Base-by-base conservation (phyloP, 805 yeast genomes). In the Cyberlindnera euphorbiiphila region DNA sequence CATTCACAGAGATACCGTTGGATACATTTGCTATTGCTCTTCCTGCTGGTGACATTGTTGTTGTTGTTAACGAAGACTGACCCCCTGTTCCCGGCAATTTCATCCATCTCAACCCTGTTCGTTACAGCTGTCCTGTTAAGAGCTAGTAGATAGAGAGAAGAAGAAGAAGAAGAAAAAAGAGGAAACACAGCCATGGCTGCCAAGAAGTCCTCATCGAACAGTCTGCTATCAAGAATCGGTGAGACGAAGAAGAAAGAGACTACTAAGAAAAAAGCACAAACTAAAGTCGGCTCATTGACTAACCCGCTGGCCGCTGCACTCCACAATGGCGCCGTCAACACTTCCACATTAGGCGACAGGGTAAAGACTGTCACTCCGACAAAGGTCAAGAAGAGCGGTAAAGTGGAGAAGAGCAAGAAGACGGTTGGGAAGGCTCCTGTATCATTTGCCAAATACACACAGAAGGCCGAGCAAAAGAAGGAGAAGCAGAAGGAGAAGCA, bases 231-330 rank as follows among this genome's bases (percentile, higher is more conserved):
- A 3, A 40, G 44, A 33, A 15, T 38, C 6, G 25, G 32, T 13
- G 10, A 18, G 29, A 15, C 31, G 9, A 12, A 26, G 3, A 15
- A n/a, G 27, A 12, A 15, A 17, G 3, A 17, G 15, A 21, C 24
- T 21, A 21, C 9, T 6, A 30, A 29, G 22, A 26, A 26, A 8
- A 13, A 12, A 9, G 5, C 22, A 5, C n/a, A 8, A 12, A 18
- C 16, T 11, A 19, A 15, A 10, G 9, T 10, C 8, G 19, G 19
- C 9, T 13, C 16, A 17, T 4, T n/a, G n/a, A n/a, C 12, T 19
- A 44, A 45, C 21, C 43, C 48, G 4, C 28, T 45, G 20, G 27
- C 29, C 8, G 27, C n/a, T 9, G 45, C 49, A 3, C 25, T 41
- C 6, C 15, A 37, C 12, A 37, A 35, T 14, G 43, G 42, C 20